Evolutionary conservation across 805 yeast species (phyloP).

Genomic region (Cyberlindnera petersonii): DNA sequence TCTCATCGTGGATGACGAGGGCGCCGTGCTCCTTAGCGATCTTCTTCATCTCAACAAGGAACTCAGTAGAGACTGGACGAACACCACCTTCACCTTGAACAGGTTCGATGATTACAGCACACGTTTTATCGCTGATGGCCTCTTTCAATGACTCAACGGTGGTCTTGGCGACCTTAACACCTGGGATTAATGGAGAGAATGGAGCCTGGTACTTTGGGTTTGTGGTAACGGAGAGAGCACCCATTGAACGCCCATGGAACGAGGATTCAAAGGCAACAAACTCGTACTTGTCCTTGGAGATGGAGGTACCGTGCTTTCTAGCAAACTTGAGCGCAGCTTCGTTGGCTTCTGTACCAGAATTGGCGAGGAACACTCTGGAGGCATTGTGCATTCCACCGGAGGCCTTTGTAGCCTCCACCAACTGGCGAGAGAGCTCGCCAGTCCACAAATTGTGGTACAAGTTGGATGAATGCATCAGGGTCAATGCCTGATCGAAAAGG

Average conservation of each 20-base stretch:
- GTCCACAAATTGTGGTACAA: slow-evolving; percentile 83
- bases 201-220: slow-evolving; percentile 92
- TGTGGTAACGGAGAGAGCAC: slow-evolving; percentile 88
- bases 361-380: slow-evolving; percentile 63
- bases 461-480: slow-evolving; percentile 80
- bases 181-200: slow-evolving; percentile 88
- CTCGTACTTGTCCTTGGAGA: slow-evolving; percentile 57
- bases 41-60: slow-evolving; percentile 59
- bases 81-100: slow-evolving; percentile 99
- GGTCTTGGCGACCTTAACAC: slow-evolving; percentile 65
- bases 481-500: slow-evolving; percentile 64
- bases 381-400: slow-evolving; percentile 83
- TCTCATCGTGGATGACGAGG: slow-evolving; percentile 86
- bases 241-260: slow-evolving; percentile 95
- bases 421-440: slow-evolving; percentile 66
- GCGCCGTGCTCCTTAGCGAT: slow-evolving; percentile 69
- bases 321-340: slow-evolving; percentile 77
- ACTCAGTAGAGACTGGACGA: slow-evolving; percentile 58
- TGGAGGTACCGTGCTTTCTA: slow-evolving; percentile 69
- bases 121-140: slow-evolving; percentile 40
- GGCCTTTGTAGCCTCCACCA: slow-evolving; percentile 63
- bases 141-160: slow-evolving; percentile 56
- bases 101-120: slow-evolving; percentile 95
- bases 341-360: slow-evolving; percentile 77
- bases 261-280: slow-evolving; percentile 84